Evolutionary conservation across 2,329 filamentous ascomycete genomes (phyloP).

Genomic region (Colletotrichum phormii): DNA sequence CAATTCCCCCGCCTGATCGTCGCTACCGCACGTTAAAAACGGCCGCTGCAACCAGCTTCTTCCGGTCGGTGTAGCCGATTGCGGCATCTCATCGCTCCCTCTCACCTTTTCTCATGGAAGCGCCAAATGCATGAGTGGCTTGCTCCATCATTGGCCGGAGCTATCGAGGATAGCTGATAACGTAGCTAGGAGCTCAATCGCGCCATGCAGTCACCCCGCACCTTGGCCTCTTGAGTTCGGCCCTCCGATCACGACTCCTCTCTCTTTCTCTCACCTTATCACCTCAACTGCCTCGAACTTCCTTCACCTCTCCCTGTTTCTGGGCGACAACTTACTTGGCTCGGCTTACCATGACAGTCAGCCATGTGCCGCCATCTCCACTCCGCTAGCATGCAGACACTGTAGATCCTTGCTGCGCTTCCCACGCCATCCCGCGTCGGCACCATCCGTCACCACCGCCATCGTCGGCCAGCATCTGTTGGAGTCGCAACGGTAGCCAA

Average conservation of each 20-base stretch:
- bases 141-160: constrained; percentile 5
- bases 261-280: background rate
- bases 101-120: background rate
- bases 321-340: background rate
- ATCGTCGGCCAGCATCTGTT: background rate
- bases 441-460: background rate
- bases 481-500: constrained; percentile 11
- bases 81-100: constrained; percentile 5
- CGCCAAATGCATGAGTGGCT: background rate
- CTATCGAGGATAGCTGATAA: background rate
- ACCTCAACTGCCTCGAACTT: background rate
- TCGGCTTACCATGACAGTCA: background rate
- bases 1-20: constrained; percentile 18
- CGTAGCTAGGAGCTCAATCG: constrained; percentile 1
- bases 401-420: constrained; percentile 17
- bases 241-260: background rate
- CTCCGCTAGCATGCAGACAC: constrained; percentile 16
- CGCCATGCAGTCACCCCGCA: constrained; percentile 6
- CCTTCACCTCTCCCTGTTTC: background rate
- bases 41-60: constrained; percentile 5
- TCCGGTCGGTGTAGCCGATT: constrained; percentile 22
- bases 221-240: constrained; percentile 1
- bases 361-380: constrained; percentile 18
- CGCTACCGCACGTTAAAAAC: constrained; percentile 20
- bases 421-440: background rate